Evolutionary conservation across 805 yeast genomes (phyloP), one percentile per base, ranked within the genome.

Genomic region (Spencermartinsiella europaea): DNA sequence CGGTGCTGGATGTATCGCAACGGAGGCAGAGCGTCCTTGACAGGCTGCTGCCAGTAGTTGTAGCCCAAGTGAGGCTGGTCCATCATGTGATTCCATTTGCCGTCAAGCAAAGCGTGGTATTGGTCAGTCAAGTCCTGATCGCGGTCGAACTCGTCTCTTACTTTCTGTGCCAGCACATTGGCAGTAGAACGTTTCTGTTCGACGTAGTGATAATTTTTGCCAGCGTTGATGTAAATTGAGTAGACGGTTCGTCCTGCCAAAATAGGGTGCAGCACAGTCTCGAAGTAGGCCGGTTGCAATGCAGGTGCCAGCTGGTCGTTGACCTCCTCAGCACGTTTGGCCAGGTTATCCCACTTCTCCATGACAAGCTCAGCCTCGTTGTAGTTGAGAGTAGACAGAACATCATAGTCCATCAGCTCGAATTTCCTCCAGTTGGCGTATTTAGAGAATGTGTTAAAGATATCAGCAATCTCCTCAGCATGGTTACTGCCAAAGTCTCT

Each of bases 1-100:
- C 14, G 21, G n/a, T 36, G 42, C 21, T 43, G 50, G 14, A 49
- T 38, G 22, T n/a, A 45, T 4, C 21, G 5, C 17, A 49, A 20
- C 7, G 51, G 51, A 5, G 53, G 53, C 8, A 43, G 45, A 21
- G 44, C 35, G 34, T 49, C 51, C 4, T 47, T 25, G 42, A 43
- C 34, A 5, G 53, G 53, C 44, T 49, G 51, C 37, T 49, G 53
- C 40, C 47, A 46, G 40, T 46, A 46, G 10, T 46, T 46, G 15
- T 44, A 50, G 10, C 53, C 53, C 12, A 50, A 22, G 38, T 50
- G 53, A 8, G 53, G 44, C 45, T 50, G 51, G 20, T 40, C 46
- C 49, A 50, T 40, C 42, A 50, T 47, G 21, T 50, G 53, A 38
- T 50, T 44, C 53, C 51, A 50, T 35, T 48, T 47, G 17, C 53